Evolutionary conservation across 1,284 basidiomycete species (phyloP).

Genomic region (Leccinum fallax): DNA sequence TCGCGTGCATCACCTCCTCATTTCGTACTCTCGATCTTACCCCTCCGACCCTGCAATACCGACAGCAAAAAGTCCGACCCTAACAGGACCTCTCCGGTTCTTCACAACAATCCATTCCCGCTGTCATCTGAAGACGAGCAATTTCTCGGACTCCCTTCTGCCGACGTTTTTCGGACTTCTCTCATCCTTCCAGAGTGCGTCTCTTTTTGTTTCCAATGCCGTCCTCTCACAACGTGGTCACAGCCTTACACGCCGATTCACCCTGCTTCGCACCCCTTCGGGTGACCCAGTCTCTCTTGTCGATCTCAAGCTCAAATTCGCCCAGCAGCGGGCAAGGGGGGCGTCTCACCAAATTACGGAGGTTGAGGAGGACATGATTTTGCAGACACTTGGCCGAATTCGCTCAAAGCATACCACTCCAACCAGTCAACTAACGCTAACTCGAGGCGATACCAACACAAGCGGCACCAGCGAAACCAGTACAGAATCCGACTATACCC

Average conservation of each 20-base stretch:
- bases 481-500: constrained; percentile 40
- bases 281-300: constrained; percentile 66
- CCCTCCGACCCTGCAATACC: constrained; percentile 27
- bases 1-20: constrained; percentile 21
- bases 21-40: constrained; percentile 34
- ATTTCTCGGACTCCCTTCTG: constrained; percentile 61
- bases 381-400: constrained; percentile 67
- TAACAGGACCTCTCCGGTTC: constrained; percentile 17
- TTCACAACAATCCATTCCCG: constrained; percentile 20
- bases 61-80: constrained; percentile 35
- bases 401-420: constrained; percentile 44
- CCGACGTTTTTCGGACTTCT: constrained; percentile 78
- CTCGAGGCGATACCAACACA: constrained; percentile 17
- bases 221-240: constrained; percentile 23
- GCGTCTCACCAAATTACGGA: constrained; percentile 68
- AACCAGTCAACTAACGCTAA: constrained; percentile 30
- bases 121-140: constrained; percentile 33
- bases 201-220: constrained; percentile 16
- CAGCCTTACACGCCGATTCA: constrained; percentile 79
- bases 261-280: constrained; percentile 66
- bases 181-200: constrained; percentile 81
- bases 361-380: constrained; percentile 80
- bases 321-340: constrained; percentile 72
- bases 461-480: constrained; percentile 40
- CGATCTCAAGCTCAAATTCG: constrained; percentile 64